Base-by-base conservation (phyloP, 805 yeast genomes). In the Monosporozyma unispora region DNA sequence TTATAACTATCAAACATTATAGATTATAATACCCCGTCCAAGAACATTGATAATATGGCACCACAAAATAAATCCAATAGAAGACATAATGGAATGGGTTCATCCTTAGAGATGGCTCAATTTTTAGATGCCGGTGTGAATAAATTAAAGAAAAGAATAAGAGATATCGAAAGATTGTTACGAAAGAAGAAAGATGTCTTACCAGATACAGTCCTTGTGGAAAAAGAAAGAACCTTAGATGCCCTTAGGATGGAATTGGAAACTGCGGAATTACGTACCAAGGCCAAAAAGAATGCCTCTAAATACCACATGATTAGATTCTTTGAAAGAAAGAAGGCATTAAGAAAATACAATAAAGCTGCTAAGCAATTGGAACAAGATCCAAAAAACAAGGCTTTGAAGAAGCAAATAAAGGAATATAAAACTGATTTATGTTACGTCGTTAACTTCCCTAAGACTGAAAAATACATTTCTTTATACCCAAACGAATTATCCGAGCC, bases 261-360 rank as follows among this genome's bases (percentile, higher is more conserved):
- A 44, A 71, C 72, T 39, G 76, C 78, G 16, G 73, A 75, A 52
- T 52, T 65, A 37, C 67, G 68, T 28, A 68, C 71, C 44, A 73
- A 70, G 55, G 76, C 78, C 16, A 76, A 74, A 54, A 73, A 76
- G 48, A 68, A 73, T 38, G 79, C 87, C 11, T 77, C 81, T 56
- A 86, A 83, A 68, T 93, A 93, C 64, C 96, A 88, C 63, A 89
- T 88, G 90, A 88, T 93, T 45, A 77, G 91, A 56, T 93, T 93
- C 63, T 87, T 93, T 54, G 98, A 90, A 66, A 80, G 77, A 61
- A 87, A 88, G 70, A 90, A 89, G 74, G 93, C 96, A 0, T 57
- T 79, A 23, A 77, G 96, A 61, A 77, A 72, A 50, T 79, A 86
- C 60, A 84, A 82, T 54, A 70, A 72, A 50, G 62, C 68, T 5